Conservation (phyloP, 2,329 filamentous ascomycete species). For the Fusarium sulawesiense region DNA sequence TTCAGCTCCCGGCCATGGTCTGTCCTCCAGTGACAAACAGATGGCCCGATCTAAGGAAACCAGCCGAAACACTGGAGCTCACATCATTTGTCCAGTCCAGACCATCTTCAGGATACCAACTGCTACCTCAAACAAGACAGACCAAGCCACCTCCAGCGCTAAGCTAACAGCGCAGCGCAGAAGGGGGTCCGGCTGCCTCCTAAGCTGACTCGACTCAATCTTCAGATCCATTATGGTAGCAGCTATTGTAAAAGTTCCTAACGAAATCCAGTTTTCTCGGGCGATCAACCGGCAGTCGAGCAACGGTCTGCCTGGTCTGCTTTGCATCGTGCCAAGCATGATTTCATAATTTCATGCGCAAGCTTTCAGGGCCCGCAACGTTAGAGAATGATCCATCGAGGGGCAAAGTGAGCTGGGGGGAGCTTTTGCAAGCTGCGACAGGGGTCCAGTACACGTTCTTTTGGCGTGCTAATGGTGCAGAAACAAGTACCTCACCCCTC, state of each 20-base stretch:
- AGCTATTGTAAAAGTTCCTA: conserved; percentile 9
- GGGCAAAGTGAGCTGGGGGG: conserved; percentile 26
- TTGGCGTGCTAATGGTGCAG: conserved; percentile 12
- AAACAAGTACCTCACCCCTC: conserved; percentile 40
- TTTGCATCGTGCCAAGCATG: conserved; percentile 39
- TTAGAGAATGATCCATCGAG: conserved; percentile 42
- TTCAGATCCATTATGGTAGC: conserved; percentile 2
- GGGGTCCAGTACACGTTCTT: conserved; percentile 32
- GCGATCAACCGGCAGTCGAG: conserved; percentile 25
- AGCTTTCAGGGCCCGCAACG: conserved; percentile 29
- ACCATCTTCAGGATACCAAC: conserved; percentile 21
- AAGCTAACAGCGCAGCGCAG: conserved; percentile 25
- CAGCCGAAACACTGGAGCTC: conserved; percentile 26
- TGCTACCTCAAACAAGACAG: conserved; percentile 20
- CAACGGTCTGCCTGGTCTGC: conserved; percentile 22
- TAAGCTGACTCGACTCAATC: conserved; percentile 17
- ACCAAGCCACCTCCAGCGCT: conserved; percentile 29
- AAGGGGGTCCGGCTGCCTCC: conserved; percentile 29
- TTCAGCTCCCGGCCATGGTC: conserved; percentile 37
- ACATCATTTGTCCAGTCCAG: conserved; percentile 15
- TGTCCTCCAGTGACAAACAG: conserved; percentile 24
- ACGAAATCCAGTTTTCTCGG: conserved; percentile 15
- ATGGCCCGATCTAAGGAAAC: conserved; percentile 27
- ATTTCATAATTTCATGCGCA: conserved; percentile 46
- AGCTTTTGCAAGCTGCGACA: conserved; percentile 36